Conservation (phyloP, 2,329 filamentous ascomycete genomes). For the Ceratocystis eucalypticola region DNA sequence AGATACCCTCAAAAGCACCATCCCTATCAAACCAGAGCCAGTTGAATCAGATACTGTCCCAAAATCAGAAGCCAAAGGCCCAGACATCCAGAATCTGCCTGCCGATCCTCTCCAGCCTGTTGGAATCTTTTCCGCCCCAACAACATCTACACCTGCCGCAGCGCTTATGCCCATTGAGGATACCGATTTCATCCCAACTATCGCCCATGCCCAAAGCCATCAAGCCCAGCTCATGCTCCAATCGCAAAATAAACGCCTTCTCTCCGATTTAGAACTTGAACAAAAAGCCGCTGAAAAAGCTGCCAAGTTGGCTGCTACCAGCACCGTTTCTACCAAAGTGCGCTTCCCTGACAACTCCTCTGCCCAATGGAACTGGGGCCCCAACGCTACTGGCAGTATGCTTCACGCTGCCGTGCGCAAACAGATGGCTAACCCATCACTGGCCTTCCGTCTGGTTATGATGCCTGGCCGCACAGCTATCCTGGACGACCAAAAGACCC, state of each 20-base stretch:
- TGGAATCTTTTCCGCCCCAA: constrained; percentile 65
- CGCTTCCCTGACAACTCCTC: constrained; percentile 79
- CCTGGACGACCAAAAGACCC: constrained; percentile 33
- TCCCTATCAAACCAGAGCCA: neutral
- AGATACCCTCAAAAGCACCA: constrained; percentile 15
- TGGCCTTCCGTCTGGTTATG: constrained; percentile 60
- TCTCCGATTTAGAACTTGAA: constrained; percentile 69
- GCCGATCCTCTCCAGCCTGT: constrained; percentile 38
- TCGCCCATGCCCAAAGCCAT: constrained; percentile 61
- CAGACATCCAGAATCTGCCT: neutral
- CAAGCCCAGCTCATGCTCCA: constrained; percentile 51
- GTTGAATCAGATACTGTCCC: constrained; percentile 20
- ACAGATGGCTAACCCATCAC: constrained; percentile 50
- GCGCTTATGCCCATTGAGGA: constrained; percentile 54
- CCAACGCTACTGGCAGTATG: constrained; percentile 52
- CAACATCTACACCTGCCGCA: constrained; percentile 59
- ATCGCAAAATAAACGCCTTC: constrained; percentile 60
- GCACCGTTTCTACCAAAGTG: constrained; percentile 60
- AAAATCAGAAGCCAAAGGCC: neutral
- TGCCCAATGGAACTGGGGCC: constrained; percentile 57
- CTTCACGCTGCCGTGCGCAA: constrained; percentile 62
- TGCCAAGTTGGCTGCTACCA: constrained; percentile 51
- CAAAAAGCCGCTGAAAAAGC: constrained; percentile 53
- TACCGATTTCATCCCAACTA: constrained; percentile 60
- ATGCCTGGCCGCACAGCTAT: constrained; percentile 40